Evolutionary conservation across 306 rosid species (phyloP), one percentile per base, ranked within the genome.

Genomic region (Prinsepia uniflora): DNA sequence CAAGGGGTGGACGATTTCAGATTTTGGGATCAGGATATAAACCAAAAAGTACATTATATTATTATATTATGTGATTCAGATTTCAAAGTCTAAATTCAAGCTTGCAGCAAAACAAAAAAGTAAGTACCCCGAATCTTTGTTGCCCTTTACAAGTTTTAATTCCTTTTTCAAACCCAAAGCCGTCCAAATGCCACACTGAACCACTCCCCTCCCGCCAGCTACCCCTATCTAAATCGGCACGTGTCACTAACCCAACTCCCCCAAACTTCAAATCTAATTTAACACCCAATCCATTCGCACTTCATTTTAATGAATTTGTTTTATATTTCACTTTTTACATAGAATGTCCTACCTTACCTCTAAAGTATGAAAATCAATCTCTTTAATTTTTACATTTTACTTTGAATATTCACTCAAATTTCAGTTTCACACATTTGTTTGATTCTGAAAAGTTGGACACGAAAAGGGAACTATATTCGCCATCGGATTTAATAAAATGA

Each of bases 221-320:
- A 65, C 45, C 76, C 2, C 8, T 2, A 7, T 10, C 0, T 9
- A 7, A 56, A 50, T 5, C 60, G 43, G 77, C 82, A 74, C 82
- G 85, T 81, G 85, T 63, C 80, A 15, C 0, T 17, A 45, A 72
- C 3, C n/a, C 17, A 57, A 19, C 15, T 22, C 69, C 40, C 64
- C 64, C 5, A 72, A 13, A 18, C 45, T 60, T 47, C 69, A 54
- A 68, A 68, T 42, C 72, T 40, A 52, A 70, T 68, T 22, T 72
- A 34, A 68, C 70, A 68, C 71, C 52, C 68, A 61, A 75, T 80
- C 68, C 79, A 76, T 76, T 4, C 63, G 18, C 50, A 15, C 17
- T 39, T 73, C 17, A 59, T 6, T 13, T 14, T 22, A 47, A 47
- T 24, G 30, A 24, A 24, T 24, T 24, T 24, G 30, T 24, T 24